These are phyloP conservation scores for Chlorella ohadii DNA, from an alignment of 139 green algal genomes.

Conservation along the genomic window DNA sequence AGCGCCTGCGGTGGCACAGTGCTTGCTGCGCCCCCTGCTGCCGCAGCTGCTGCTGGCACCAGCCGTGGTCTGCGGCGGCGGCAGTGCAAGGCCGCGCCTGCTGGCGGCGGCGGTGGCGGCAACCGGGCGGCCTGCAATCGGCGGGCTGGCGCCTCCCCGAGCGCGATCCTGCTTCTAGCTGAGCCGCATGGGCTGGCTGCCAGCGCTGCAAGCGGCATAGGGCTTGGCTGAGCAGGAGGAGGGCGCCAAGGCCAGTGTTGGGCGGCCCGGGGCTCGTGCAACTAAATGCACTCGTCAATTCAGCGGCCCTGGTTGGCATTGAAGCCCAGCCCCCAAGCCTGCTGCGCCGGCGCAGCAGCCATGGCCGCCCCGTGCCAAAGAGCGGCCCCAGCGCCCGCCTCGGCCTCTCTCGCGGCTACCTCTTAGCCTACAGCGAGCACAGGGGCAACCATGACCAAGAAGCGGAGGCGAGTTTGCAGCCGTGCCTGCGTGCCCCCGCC, in stretches of 20 bases:
- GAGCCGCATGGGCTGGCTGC: neutral
- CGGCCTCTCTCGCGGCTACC: constrained; percentile 1
- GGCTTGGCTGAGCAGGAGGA: neutral
- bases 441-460: constrained; percentile 53
- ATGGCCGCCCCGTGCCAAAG: neutral
- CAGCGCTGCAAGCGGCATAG: neutral
- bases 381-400: neutral
- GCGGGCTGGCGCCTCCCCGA: no score
- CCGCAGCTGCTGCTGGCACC: neutral
- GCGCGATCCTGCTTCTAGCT: no score
- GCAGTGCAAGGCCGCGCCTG: neutral
- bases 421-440: neutral
- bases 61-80: neutral
- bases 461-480: constrained; percentile 31
- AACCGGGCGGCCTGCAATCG: no score
- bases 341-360: no score
- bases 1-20: no score
- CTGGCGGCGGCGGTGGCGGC: neutral
- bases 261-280: neutral
- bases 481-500: neutral
- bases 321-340: no score
- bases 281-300: neutral
- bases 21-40: neutral
- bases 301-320: no score
- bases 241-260: no score